Conservation (phyloP, 2,329 filamentous ascomycete species). For the Aspergillus neoniger region DNA sequence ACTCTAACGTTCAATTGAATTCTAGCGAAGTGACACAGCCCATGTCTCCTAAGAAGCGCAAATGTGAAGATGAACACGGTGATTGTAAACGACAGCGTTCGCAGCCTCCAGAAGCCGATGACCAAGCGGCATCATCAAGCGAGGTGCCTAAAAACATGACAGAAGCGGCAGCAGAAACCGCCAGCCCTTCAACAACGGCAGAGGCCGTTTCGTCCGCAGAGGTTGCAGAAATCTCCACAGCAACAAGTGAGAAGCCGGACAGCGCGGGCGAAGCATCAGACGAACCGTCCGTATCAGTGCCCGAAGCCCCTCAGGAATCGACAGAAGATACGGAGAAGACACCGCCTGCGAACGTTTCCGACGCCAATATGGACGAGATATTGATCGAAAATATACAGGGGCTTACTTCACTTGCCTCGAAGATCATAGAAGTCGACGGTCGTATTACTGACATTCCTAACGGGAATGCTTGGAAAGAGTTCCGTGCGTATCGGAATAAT, state of each 20-base stretch:
- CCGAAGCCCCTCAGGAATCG: conserved; percentile 2
- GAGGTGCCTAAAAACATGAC: not conserved
- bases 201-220: not conserved
- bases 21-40: not conserved
- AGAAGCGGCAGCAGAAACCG: conserved; percentile 6
- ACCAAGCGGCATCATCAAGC: conserved; percentile 2
- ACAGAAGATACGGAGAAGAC: not conserved
- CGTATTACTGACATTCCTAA: conserved; percentile 34
- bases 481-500: conserved; percentile 47
- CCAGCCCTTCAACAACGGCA: not conserved
- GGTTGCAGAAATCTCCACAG: not conserved
- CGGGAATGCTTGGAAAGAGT: conserved; percentile 47
- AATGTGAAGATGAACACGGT: conserved; percentile 13
- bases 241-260: not conserved
- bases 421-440: conserved; percentile 45
- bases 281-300: not conserved
- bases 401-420: conserved; percentile 32
- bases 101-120: conserved; percentile 1
- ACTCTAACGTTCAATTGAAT: not conserved
- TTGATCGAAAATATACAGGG: conserved; percentile 32
- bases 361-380: conserved; percentile 22
- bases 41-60: conserved; percentile 18
- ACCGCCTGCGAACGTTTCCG: conserved; percentile 6
- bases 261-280: not conserved
- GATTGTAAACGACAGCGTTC: not conserved